phyloP scores from a whole-genome alignment of 805 yeast genomes.

The Yamadazyma phyllophila region DNA sequence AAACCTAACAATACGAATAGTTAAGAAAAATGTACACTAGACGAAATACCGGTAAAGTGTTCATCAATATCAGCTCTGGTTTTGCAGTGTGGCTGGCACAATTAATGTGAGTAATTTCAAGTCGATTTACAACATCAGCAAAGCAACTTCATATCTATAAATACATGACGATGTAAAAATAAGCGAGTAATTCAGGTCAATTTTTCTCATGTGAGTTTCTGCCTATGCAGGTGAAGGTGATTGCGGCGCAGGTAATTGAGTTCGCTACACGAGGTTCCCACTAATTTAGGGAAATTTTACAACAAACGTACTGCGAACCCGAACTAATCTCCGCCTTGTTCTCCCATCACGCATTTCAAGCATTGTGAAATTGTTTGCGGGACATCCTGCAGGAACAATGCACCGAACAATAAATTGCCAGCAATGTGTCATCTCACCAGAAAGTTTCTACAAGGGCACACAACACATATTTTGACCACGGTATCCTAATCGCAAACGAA shows the following conservation, averaged over 20 bases:
- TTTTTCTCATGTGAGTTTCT: not conserved
- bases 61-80: too few relatives aligned
- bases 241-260: not conserved
- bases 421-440: constrained; percentile 4
- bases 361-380: not conserved
- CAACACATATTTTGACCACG: not conserved
- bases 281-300: too few relatives aligned
- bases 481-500: not conserved
- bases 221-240: not conserved
- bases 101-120: not conserved
- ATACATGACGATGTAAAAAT: not conserved
- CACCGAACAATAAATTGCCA: constrained; percentile 3
- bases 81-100: not conserved
- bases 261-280: too few relatives aligned
- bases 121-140: not conserved
- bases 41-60: too few relatives aligned
- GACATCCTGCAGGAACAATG: constrained; percentile 3
- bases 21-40: too few relatives aligned
- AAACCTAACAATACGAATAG: too few relatives aligned
- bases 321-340: too few relatives aligned
- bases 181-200: not conserved
- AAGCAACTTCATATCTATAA: not conserved
- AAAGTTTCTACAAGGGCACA: not conserved
- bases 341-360: too few relatives aligned
- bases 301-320: too few relatives aligned